Evolutionary conservation across 2,329 filamentous ascomycete species (phyloP), one percentile per base, ranked within the genome.

Genomic region (Furcasterigmium sp.): DNA sequence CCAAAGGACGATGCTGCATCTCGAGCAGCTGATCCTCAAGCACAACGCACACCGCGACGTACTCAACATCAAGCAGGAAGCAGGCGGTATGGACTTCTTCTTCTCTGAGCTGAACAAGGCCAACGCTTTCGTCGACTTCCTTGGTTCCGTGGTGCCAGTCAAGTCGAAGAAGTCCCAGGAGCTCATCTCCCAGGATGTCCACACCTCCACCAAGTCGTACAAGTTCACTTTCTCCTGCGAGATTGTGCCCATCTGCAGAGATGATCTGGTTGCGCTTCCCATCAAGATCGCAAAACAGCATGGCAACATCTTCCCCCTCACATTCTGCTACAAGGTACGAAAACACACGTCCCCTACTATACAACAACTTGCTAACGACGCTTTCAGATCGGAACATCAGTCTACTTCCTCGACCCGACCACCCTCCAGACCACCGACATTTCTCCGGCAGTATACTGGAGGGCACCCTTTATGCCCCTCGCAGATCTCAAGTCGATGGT

Each of bases 1-100:
- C 70, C 98, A 97, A 80, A 77, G 93, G 56, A 79, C 76, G 1
- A 79, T 80, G 53, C 56, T 80, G 37, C 76, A 73, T 60, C 81
- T 97, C 28, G 93, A 97, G 66, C 91, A 98, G 72, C 76, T 97
- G 44, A 95, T 98, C 55, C 74, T 98, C 55, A 97, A 96, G 73
- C 90, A 97, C 63, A 80, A 80, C 44, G 93, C 91, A 4, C 91
- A 95, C 64, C 80, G 82, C 51, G 91, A 98, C 54, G 93, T 91
- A 1, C 91, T 96, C 67, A 98, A 97, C 64, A 98, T 98, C 69
- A 96, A 94, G 62, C 93, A 98, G 68, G 87, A 88, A 21, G 91
- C 91, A 66, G 90, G 96, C 55, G 93, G 93, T 2, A 83, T 98
- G 46, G 93, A 98, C 62, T 98, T 98, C 64, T 98, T 84, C 75